Evolutionary conservation across 371 early-diverging fungal genomes (phyloP).

Genomic region (Apophysomyces trapeziformis): DNA sequence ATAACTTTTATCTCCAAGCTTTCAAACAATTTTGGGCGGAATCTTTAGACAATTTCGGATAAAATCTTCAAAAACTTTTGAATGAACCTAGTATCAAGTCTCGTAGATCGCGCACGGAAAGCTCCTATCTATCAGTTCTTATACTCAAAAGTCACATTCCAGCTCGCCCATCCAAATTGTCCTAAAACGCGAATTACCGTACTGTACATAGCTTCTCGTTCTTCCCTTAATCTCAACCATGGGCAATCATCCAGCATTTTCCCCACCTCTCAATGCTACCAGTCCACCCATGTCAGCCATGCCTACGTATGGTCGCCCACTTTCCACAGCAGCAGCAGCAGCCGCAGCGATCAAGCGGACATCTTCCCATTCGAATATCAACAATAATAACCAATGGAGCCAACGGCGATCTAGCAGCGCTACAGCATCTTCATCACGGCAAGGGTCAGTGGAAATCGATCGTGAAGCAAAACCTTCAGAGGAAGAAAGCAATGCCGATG

Average conservation of each 20-base stretch:
- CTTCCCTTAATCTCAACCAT: background rate
- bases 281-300: conserved; percentile 26
- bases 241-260: conserved; percentile 23
- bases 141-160: no score
- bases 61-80: no score
- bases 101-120: no score
- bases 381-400: conserved; percentile 13
- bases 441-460: conserved; percentile 51
- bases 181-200: no score
- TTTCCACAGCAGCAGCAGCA: conserved; percentile 45
- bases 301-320: conserved; percentile 27
- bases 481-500: conserved; percentile 33
- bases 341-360: conserved; percentile 43
- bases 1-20: no score
- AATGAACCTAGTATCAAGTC: no score
- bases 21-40: no score
- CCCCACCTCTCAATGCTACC: conserved; percentile 33
- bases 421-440: conserved; percentile 34
- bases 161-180: no score
- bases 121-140: no score
- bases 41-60: no score
- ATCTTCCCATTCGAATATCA: background rate
- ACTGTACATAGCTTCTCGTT: background rate
- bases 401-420: conserved; percentile 30
- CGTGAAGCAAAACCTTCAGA: conserved; percentile 37